Evolutionary conservation across 2,329 filamentous ascomycete species (phyloP).

Genomic region (Rhynchosporium secalis): DNA sequence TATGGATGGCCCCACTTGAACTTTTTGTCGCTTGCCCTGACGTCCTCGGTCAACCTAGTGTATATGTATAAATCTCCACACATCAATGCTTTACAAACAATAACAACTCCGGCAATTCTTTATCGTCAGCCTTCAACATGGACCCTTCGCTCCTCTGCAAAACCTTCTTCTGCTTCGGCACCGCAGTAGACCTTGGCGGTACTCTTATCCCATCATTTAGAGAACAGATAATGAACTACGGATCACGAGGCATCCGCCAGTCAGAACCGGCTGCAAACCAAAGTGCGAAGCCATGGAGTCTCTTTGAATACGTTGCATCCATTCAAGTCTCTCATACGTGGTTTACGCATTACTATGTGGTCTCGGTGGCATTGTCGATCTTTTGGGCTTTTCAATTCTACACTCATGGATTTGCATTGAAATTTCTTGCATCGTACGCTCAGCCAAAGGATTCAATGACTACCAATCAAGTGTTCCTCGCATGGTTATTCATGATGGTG

Average conservation of each 20-base stretch:
- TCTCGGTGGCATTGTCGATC: slow-evolving; percentile 66
- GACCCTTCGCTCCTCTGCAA: slow-evolving; percentile 34
- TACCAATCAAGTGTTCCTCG: slow-evolving; percentile 60
- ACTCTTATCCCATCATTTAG: slow-evolving; percentile 36
- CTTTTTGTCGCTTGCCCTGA: neutral
- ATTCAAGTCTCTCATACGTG: slow-evolving; percentile 75
- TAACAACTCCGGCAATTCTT: neutral
- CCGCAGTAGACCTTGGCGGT: slow-evolving; percentile 33
- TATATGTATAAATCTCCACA: neutral
- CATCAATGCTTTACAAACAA: neutral
- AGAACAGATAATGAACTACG: slow-evolving; percentile 38
- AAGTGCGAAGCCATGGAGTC: slow-evolving; percentile 4
- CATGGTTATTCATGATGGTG: slow-evolving; percentile 71
- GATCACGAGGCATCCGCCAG: slow-evolving; percentile 31
- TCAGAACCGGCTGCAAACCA: slow-evolving; percentile 5
- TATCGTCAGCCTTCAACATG: slow-evolving; percentile 22
- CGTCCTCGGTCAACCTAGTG: no score
- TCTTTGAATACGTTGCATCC: slow-evolving; percentile 30
- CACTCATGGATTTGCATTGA: slow-evolving; percentile 54
- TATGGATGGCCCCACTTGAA: neutral
- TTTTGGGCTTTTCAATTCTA: slow-evolving; percentile 73
- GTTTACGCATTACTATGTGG: slow-evolving; percentile 85
- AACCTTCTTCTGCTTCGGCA: slow-evolving; percentile 35
- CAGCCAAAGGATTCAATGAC: slow-evolving; percentile 48
- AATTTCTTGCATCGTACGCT: slow-evolving; percentile 45